Evolutionary conservation across 306 rosid species (phyloP), one percentile per base, ranked within the genome.

Genomic region (Begonia peltatifolia): DNA sequence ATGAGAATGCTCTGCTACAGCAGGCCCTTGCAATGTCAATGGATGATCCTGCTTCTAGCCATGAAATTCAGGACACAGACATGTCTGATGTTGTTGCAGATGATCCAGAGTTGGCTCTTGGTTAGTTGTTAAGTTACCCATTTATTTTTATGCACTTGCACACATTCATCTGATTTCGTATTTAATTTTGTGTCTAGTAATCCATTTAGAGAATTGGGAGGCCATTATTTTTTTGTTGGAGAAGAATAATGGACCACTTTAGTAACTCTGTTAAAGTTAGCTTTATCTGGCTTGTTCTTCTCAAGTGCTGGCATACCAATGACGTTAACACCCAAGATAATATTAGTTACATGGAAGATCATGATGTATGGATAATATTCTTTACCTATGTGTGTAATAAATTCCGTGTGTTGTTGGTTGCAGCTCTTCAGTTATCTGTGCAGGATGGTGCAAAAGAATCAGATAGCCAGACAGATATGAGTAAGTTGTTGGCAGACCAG

Each of bases 11-110:
- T 58, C 81, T 92, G 42, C 89, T 92, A 53, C 93, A 83, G 71
- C 93, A 83, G 76, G 99, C 99, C 20, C 99, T 92, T 77, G 94
- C 96, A 25, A 92, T 92, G 99, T 92, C 96, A 11, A 86, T 92
- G 99, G 93, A 92, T 64, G 94, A 84, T 46, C 93, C 99, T 47
- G 71, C 77, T 25, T 55, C 71, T 44, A 62, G 59, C 66, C 68
- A 71, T 18, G 99, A 92, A 51, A 47, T 46, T 17, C 84, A 62
- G 75, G 99, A 92, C 60, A 67, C 84, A 48, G 88, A 83, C 72
- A 83, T 92, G 99, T 81, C 99, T 50, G 94, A 81, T 53, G 84
- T 76, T 57, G 67, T 74, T 58, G 69, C 82, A 42, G 87, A 64
- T 30, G 99, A 92, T 63, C 94, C 96, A 22, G 99, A 83, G 20